Percentiles rank a stretch among this genome's conserved stretches.
phyloP scores from a whole-genome alignment of 2,329 filamentous ascomycete genomes.

The Onygenales sp. region DNA sequence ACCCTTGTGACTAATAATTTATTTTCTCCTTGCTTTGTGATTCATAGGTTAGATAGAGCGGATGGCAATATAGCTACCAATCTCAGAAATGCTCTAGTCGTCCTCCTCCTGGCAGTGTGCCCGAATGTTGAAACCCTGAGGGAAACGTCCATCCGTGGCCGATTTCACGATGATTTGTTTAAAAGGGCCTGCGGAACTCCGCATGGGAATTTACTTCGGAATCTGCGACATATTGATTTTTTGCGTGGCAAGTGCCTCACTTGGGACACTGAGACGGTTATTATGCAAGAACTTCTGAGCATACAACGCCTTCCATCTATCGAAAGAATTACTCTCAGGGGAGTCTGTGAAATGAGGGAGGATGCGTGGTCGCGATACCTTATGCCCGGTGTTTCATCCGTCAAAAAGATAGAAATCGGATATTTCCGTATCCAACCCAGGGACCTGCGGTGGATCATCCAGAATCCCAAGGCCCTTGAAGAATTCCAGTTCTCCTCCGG shows the following conservation, averaged over 20 bases:
- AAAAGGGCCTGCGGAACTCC: background rate
- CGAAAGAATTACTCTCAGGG: background rate
- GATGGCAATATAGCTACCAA: too few relatives aligned
- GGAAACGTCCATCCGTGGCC: background rate
- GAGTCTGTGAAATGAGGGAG: background rate
- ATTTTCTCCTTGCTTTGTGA: too few relatives aligned
- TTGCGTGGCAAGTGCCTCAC: background rate
- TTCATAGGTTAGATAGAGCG: too few relatives aligned
- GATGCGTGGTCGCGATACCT: background rate
- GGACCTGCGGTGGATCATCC: background rate
- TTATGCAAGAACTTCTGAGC: too few relatives aligned
- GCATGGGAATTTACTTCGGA: background rate
- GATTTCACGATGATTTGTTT: background rate
- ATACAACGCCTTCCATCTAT: background rate
- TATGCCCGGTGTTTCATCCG: background rate
- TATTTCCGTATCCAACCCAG: background rate
- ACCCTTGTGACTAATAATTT: too few relatives aligned
- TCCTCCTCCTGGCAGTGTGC: background rate
- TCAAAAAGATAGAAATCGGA: background rate
- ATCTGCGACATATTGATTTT: background rate
- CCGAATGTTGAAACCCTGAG: background rate
- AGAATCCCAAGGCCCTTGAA: background rate
- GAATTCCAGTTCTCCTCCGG: background rate
- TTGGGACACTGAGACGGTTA: too few relatives aligned
- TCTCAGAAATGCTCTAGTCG: background rate